Evolutionary conservation across 2,329 filamentous ascomycete genomes (phyloP).

Genomic region (Hirsutella thompsonii): DNA sequence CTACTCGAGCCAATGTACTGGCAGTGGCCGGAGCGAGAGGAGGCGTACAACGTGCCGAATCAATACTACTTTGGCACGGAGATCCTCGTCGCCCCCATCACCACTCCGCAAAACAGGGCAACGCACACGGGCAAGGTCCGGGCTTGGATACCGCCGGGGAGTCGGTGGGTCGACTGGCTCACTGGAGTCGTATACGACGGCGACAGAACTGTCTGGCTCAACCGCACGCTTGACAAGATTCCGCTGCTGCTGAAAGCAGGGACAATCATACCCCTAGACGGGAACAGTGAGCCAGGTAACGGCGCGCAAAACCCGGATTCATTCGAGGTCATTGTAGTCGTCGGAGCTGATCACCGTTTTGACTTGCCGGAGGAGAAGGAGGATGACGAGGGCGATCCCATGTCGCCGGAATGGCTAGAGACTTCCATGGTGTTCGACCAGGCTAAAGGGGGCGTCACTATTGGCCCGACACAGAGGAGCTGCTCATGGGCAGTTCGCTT

Average conservation of each 20-base stretch:
- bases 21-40: slow-evolving; percentile 35
- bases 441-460: slow-evolving; percentile 3
- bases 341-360: slow-evolving; percentile 34
- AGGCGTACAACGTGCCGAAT: slow-evolving; percentile 43
- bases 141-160: slow-evolving; percentile 42
- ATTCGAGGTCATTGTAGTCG: slow-evolving; percentile 34
- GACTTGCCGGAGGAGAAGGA: slow-evolving; percentile 6
- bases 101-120: slow-evolving; percentile 29
- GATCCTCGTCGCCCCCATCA: slow-evolving; percentile 44
- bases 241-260: slow-evolving; percentile 44
- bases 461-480: neutral
- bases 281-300: slow-evolving; percentile 24
- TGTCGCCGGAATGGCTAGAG: slow-evolving; percentile 2
- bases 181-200: slow-evolving; percentile 44
- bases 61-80: slow-evolving; percentile 46
- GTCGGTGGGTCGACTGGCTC: slow-evolving; percentile 42
- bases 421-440: slow-evolving; percentile 5
- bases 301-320: slow-evolving; percentile 31
- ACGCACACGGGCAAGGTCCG: slow-evolving; percentile 34
- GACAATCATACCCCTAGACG: slow-evolving; percentile 44
- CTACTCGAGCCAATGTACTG: slow-evolving; percentile 52
- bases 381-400: neutral
- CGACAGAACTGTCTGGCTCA: slow-evolving; percentile 35
- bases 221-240: slow-evolving; percentile 32
- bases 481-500: slow-evolving; percentile 5